Percentiles rank a stretch among this genome's conserved stretches.
Conservation (phyloP, 768 basidiomycete species). For the Lactarius vividus region DNA sequence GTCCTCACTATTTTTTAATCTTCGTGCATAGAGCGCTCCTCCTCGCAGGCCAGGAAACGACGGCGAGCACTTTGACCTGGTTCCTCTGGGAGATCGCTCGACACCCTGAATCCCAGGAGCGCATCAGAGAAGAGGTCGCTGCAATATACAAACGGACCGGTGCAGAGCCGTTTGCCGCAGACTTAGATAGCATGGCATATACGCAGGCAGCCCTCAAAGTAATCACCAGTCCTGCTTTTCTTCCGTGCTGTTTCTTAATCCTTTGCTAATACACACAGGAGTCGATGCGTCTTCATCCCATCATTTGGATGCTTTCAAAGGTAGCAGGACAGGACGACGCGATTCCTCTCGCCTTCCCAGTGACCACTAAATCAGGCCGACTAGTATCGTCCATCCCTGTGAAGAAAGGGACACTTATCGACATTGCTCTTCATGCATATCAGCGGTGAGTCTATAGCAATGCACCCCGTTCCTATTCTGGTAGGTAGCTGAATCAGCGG, state of each 20-base stretch:
- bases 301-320: slow-evolving; percentile 16
- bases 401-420: slow-evolving; percentile 18
- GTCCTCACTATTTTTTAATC: neutral
- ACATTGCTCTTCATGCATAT: slow-evolving; percentile 17
- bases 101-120: slow-evolving; percentile 23
- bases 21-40: slow-evolving; percentile 20
- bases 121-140: slow-evolving; percentile 26
- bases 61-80: slow-evolving; percentile 23
- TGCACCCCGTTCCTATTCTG: neutral
- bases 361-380: slow-evolving; percentile 21
- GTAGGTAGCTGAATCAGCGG: neutral
- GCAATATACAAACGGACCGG: slow-evolving; percentile 1
- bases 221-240: neutral
- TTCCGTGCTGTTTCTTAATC: neutral
- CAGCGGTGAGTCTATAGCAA: slow-evolving; percentile 11
- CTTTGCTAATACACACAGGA: slow-evolving; percentile 8
- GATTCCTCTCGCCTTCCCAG: slow-evolving; percentile 21
- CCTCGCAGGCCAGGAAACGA: slow-evolving; percentile 30
- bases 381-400: slow-evolving; percentile 19
- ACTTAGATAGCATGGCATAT: slow-evolving; percentile 21
- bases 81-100: slow-evolving; percentile 28
- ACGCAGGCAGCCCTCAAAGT: slow-evolving; percentile 24
- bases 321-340: slow-evolving; percentile 10
- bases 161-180: slow-evolving; percentile 10
- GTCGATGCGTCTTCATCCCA: slow-evolving; percentile 24